Evolutionary conservation across 345 rosid genomes (phyloP), one percentile per base, ranked within the genome.

Genomic region (Populus davidiana): DNA sequence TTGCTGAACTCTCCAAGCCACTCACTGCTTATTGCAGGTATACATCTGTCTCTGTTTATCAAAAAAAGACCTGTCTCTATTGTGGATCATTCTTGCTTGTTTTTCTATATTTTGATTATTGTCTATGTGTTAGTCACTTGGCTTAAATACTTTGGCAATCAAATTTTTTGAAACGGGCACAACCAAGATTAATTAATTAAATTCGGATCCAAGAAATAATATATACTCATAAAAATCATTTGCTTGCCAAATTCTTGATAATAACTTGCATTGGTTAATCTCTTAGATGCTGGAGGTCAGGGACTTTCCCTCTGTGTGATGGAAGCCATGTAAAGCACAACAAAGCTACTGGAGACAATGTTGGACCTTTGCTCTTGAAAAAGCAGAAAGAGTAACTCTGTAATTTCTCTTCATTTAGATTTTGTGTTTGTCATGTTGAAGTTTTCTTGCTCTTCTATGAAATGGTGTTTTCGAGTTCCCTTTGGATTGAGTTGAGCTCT

Each of bases 301-400:
- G 92, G 78, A 91, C 96, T 17, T 93, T 93, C 71, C 99, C 98
- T 14, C 72, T 93, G 27, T 95, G 97, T 77, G 99, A 93, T 84
- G 99, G 99, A 71, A 77, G 89, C 64, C 99, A 95, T 82, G 92
- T 88, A 74, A 95, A 95, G 90, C 98, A 95, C 86, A 95, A 95
- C 90, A 93, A 90, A 74, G 98, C 93, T 62, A 90, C 92, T 8
- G 99, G 99, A 27, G 98, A 93, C 86, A 93, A 93, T 64, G 98
- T 91, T 75, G 96, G 93, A 8, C 96, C 93, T 81, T 76, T 90
- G 86, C 90, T 88, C 31, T 59, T 90, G 87, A 91, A 91, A 84
- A 91, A 85, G 75, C 85, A 70, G 81, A 86, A 74, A 77, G 74
- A 78, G 67, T 78, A 69, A 72, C 52, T 36, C 13, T 41, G 10